Evolutionary conservation across 2,329 filamentous ascomycete genomes (phyloP), one percentile per base, ranked within the genome.

Genomic region (Sodiomyces alkalinus): DNA sequence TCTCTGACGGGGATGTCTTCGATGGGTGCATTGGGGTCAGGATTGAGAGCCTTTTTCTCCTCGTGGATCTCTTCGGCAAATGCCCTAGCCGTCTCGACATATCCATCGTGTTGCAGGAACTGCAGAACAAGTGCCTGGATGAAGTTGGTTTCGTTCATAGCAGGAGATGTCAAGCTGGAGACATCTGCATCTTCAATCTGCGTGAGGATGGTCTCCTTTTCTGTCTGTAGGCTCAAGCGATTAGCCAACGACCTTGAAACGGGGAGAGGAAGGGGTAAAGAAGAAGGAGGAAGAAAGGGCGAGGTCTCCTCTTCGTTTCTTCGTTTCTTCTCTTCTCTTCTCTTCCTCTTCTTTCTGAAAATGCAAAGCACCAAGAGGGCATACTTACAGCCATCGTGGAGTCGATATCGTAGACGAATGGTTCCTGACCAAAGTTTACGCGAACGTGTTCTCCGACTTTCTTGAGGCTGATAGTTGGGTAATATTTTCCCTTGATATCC

Each of bases 51-150:
- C 42, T 68, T 60, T 41, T 80, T 77, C 48, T 93, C 81, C 11
- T 67, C 58, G 30, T 71, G 67, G 16, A 92, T 73, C 45, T 96
- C 87, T 41, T 78, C 66, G 4, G 80, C 74, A 59, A 98, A 96
- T 1, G 82, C 83, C 37, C 76, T 72, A 7, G 86, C 86, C 0
- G 87, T 93, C 40, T 94, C 87, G 6, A 94, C 78, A 41, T 94
- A 96, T 33, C 90, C 90, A 43, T 96, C 90, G 41, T 96, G 87
- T 20, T 86, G 80, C 10, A 98, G 60, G 40, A 92, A 96, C 52
- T 94, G 86, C 21, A 85, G 65, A 12, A 75, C 74, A 32, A 96
- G 59, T 41, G 80, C 70, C 47, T 94, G 85, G 20, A 93, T 73
- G 26, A 96, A 64, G 16, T 79, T 64, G 2, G 73, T 76, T 51